phyloP scores from a whole-genome alignment of 306 rosid species.

The Begonia fuchsioides region DNA sequence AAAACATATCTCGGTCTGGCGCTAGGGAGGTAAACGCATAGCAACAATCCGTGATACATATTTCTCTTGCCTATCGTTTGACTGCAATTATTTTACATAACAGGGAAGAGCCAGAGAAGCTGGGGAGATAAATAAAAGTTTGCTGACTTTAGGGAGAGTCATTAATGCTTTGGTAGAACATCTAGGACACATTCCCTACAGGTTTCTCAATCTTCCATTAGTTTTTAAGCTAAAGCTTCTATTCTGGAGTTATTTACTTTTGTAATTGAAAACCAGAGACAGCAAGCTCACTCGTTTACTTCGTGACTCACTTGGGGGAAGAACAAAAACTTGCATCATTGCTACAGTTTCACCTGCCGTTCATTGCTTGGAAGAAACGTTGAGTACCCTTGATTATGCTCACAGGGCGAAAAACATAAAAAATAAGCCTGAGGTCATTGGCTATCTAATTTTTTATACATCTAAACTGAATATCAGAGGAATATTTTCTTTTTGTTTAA shows the following conservation, averaged over 20 bases:
- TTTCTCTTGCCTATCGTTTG: not conserved
- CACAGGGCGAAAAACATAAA: slow-evolving; percentile 84
- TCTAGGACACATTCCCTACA: slow-evolving; percentile 93
- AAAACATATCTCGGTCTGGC: slow-evolving; percentile 95
- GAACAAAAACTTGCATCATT: slow-evolving; percentile 97
- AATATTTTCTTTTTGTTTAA: no score
- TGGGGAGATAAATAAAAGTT: slow-evolving; percentile 93
- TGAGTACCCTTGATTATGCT: slow-evolving; percentile 92
- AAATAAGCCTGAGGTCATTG: slow-evolving; percentile 90
- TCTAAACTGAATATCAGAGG: no score
- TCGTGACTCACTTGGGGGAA: slow-evolving; percentile 97
- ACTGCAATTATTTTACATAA: not conserved
- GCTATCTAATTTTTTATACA: not conserved
- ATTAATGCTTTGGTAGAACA: slow-evolving; percentile 93
- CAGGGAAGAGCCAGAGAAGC: slow-evolving; percentile 99
- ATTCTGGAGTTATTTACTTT: not conserved
- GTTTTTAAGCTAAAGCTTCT: not conserved
- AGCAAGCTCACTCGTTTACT: slow-evolving; percentile 93
- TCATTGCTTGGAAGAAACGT: slow-evolving; percentile 89
- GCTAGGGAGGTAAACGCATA: slow-evolving; percentile 73
- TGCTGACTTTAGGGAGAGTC: slow-evolving; percentile 90
- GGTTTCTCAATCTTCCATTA: slow-evolving; percentile 21
- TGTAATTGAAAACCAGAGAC: slow-evolving; percentile 42
- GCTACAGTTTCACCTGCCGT: slow-evolving; percentile 98
- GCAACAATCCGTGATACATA: no score